A percentile compares a stretch with the other conserved stretches of the same genome.
phyloP scores from a whole-genome alignment of 345 rosid genomes.

The Bruguiera sexangula region DNA sequence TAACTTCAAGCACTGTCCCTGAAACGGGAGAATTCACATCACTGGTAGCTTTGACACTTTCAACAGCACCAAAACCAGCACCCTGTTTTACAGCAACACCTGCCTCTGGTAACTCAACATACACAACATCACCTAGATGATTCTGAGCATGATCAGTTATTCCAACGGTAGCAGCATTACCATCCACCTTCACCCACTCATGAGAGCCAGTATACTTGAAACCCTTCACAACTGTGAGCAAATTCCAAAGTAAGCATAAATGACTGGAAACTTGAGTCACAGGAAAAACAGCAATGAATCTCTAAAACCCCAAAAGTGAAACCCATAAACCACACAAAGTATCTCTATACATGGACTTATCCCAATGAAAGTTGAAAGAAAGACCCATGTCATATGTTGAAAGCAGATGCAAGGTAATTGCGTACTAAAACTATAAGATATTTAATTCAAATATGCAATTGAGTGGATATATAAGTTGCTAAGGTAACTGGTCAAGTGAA shows the following conservation, averaged over 20 bases:
- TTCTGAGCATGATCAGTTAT: conserved; percentile 98
- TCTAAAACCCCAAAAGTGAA: neutral
- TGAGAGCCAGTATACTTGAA: conserved; percentile 83
- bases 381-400: neutral
- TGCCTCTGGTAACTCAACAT: conserved; percentile 81
- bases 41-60: conserved; percentile 98
- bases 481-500: too few species aligned
- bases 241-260: neutral
- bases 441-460: too few species aligned
- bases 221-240: conserved; percentile 64
- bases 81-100: conserved; percentile 67
- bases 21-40: conserved; percentile 91
- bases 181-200: conserved; percentile 91
- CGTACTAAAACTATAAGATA: too few species aligned
- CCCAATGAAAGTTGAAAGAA: neutral
- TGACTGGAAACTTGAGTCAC: neutral
- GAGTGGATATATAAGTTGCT: too few species aligned
- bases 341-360: neutral
- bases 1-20: conserved; percentile 75
- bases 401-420: too few species aligned
- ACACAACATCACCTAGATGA: conserved; percentile 96
- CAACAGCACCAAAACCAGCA: conserved; percentile 85
- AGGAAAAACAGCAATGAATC: neutral
- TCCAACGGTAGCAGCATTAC: conserved; percentile 71
- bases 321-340: too few species aligned